Evolutionary conservation across 306 rosid species (phyloP).

Genomic region (Cucurbita pepo): DNA sequence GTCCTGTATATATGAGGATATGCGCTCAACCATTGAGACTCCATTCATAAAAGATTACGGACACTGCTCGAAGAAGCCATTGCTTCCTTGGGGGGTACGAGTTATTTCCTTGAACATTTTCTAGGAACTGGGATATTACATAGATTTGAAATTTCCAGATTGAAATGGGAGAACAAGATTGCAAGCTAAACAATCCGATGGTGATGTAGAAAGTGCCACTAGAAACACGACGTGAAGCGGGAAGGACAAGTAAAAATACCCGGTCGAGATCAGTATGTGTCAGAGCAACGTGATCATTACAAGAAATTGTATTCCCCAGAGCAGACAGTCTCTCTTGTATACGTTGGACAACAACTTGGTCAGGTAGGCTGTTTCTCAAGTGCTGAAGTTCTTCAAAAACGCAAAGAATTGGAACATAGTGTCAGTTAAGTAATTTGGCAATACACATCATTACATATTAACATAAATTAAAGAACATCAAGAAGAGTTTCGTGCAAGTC

Average conservation of each 20-base stretch:
- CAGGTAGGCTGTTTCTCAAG: conserved; percentile 86
- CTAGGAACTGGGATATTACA: background rate
- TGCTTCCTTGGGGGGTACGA: background rate
- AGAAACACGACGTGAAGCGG: background rate
- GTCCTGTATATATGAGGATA: background rate
- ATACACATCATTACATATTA: background rate
- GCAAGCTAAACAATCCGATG: background rate
- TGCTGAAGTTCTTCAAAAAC: conserved; percentile 71
- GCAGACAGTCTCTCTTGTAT: conserved; percentile 83
- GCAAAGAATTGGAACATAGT: background rate
- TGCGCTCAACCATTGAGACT: background rate
- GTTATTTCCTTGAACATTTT: background rate
- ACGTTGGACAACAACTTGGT: conserved; percentile 81
- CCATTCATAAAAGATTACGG: background rate
- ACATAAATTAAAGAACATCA: background rate
- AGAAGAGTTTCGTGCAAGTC: background rate
- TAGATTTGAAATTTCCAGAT: background rate
- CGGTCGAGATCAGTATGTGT: conserved; percentile 86
- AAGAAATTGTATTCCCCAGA: conserved; percentile 81
- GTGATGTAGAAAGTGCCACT: background rate
- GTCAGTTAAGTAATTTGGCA: background rate
- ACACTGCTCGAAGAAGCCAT: background rate
- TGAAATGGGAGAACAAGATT: background rate
- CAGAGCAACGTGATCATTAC: conserved; percentile 94
- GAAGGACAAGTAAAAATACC: conserved; percentile 22